A percentile compares a stretch with the other conserved stretches of the same genome.
These are phyloP conservation scores for Pichia occidentalis DNA, from an alignment of 805 yeast species.

Conservation along the genomic window DNA sequence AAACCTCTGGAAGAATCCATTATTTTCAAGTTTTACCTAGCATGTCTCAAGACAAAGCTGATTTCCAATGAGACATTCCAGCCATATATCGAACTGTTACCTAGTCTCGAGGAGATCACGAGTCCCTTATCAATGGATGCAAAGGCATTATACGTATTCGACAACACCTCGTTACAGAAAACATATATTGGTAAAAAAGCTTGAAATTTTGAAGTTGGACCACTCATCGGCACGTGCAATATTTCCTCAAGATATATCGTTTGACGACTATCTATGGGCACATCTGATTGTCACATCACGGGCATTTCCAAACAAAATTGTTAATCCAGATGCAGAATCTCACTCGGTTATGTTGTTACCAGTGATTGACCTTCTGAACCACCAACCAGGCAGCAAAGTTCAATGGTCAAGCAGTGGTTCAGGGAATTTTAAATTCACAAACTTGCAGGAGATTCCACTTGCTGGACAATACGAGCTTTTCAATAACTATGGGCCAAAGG, in stretches of 20 bases:
- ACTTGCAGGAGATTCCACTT: neutral
- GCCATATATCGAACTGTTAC: constrained; percentile 45
- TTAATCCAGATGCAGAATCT: constrained; percentile 25
- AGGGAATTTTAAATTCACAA: constrained; percentile 7
- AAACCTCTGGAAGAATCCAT: constrained; percentile 10
- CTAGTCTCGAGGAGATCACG: constrained; percentile 37
- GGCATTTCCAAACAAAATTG: constrained; percentile 67
- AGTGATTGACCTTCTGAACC: constrained; percentile 73
- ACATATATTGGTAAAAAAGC: constrained; percentile 39
- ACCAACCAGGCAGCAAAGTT: constrained; percentile 52
- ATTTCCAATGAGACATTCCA: constrained; percentile 2
- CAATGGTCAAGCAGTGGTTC: constrained; percentile 44
- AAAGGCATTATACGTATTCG: constrained; percentile 33
- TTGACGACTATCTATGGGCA: constrained; percentile 70
- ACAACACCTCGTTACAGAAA: constrained; percentile 54
- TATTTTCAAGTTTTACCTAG: constrained; percentile 19
- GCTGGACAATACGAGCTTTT: constrained; percentile 44
- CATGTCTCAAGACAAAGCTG: constrained; percentile 7
- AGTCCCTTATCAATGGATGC: constrained; percentile 61
- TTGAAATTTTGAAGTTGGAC: constrained; percentile 43
- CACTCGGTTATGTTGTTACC: constrained; percentile 58
- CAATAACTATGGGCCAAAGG: constrained; percentile 84
- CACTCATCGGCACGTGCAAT: constrained; percentile 32
- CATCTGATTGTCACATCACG: constrained; percentile 66
- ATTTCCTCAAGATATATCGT: constrained; percentile 21